Conservation (phyloP, 345 rosid species). For the Syzygium aromaticum region DNA sequence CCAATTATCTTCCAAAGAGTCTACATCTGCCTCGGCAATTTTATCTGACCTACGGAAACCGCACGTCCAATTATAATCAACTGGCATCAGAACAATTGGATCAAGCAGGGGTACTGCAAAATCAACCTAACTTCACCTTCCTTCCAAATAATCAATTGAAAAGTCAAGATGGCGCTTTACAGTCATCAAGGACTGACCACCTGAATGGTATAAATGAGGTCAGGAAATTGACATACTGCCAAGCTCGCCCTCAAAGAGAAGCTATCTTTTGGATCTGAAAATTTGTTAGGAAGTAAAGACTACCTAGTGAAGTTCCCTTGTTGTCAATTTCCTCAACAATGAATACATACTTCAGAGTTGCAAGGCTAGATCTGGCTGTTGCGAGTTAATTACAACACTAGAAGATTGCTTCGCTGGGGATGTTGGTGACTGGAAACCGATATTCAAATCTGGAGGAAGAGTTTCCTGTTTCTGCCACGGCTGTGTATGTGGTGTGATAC, state of each 20-base stretch:
- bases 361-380: constrained; percentile 92
- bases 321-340: neutral
- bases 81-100: neutral
- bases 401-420: constrained; percentile 81
- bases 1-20: neutral
- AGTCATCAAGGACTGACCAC: neutral
- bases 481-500: constrained; percentile 40
- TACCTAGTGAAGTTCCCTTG: neutral
- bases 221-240: neutral
- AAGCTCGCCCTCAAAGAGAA: neutral
- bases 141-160: neutral
- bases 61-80: neutral
- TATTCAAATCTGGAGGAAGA: constrained; percentile 82
- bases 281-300: neutral
- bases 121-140: neutral
- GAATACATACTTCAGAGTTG: constrained; percentile 41
- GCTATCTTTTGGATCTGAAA: neutral
- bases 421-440: constrained; percentile 77
- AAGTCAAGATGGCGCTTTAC: neutral
- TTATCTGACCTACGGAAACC: neutral
- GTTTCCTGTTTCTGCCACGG: constrained; percentile 57
- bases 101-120: neutral
- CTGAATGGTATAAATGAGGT: neutral
- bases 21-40: neutral
- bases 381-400: constrained; percentile 62